phyloP scores from a whole-genome alignment of 805 yeast genomes.

The Metschnikowia noctiluminum region DNA sequence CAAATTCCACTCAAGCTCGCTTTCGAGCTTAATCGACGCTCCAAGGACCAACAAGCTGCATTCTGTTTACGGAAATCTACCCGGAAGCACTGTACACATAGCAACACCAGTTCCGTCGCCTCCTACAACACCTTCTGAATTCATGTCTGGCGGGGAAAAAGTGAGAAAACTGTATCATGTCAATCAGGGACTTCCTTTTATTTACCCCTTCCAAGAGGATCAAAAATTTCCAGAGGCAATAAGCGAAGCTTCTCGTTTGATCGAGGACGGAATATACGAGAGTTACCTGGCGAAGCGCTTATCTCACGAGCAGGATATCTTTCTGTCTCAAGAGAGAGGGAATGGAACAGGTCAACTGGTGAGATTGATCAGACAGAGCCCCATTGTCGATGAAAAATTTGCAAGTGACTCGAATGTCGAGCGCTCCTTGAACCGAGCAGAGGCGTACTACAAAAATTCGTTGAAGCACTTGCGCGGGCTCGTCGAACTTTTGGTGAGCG shows the following conservation, averaged over 20 bases:
- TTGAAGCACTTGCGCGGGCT: constrained; percentile 60
- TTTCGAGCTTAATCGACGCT: constrained; percentile 56
- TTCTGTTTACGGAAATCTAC: constrained; percentile 42
- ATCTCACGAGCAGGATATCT: constrained; percentile 66
- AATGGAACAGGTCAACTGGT: constrained; percentile 15
- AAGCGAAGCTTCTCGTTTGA: constrained; percentile 71
- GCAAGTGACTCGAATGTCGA: constrained; percentile 24
- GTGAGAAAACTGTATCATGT: constrained; percentile 59
- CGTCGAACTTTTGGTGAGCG: constrained; percentile 59
- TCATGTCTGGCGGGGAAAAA: constrained; percentile 47
- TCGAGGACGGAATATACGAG: constrained; percentile 58
- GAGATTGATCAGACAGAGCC: no score
- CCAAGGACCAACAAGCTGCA: constrained; percentile 52
- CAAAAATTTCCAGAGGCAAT: constrained; percentile 64
- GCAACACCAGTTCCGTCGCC: constrained; percentile 93
- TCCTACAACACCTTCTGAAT: constrained; percentile 44
- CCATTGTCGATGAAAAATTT: no score
- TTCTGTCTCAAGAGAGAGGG: constrained; percentile 73
- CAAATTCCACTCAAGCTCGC: constrained; percentile 45
- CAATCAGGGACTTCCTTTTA: constrained; percentile 62
- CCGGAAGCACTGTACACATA: constrained; percentile 58
- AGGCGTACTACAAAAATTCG: constrained; percentile 50
- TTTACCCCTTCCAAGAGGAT: constrained; percentile 49
- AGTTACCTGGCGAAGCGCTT: constrained; percentile 68
- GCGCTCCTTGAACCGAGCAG: constrained; percentile 51